Conservation (phyloP, 345 rosid species). For the Melaleuca alternifolia region DNA sequence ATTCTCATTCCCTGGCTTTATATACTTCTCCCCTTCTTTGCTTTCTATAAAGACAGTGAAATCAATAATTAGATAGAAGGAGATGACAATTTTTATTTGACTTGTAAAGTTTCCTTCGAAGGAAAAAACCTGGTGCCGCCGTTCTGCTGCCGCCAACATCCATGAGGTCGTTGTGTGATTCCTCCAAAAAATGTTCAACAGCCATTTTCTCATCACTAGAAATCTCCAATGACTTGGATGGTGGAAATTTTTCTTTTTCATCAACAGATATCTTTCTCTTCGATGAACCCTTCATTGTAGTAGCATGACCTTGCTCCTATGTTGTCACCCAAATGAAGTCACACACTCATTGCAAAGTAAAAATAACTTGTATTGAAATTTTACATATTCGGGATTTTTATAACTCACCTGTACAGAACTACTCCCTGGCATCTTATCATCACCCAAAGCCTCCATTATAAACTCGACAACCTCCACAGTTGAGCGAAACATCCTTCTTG, state of each 20-base stretch:
- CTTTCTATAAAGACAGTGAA: not conserved
- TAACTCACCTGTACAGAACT: not conserved
- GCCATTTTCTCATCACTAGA: no score
- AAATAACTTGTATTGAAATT: not conserved
- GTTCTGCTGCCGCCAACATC: not conserved
- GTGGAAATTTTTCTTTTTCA: not conserved
- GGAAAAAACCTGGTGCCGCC: not conserved
- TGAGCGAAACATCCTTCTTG: not conserved
- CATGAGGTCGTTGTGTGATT: not conserved
- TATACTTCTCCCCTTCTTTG: not conserved
- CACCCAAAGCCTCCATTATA: not conserved
- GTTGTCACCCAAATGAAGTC: no score
- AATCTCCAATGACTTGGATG: not conserved
- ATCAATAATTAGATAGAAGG: not conserved
- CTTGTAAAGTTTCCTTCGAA: not conserved
- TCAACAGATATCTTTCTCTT: not conserved
- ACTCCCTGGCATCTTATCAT: not conserved
- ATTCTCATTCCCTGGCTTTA: not conserved
- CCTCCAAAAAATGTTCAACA: rapidly evolving
- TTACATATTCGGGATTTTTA: not conserved
- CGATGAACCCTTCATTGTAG: not conserved
- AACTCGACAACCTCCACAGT: not conserved
- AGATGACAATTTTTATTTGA: not conserved
- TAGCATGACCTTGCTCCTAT: no score
- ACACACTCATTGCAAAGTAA: not conserved